Evolutionary conservation across 805 yeast genomes (phyloP).

Genomic region (Clavispora fructus): DNA sequence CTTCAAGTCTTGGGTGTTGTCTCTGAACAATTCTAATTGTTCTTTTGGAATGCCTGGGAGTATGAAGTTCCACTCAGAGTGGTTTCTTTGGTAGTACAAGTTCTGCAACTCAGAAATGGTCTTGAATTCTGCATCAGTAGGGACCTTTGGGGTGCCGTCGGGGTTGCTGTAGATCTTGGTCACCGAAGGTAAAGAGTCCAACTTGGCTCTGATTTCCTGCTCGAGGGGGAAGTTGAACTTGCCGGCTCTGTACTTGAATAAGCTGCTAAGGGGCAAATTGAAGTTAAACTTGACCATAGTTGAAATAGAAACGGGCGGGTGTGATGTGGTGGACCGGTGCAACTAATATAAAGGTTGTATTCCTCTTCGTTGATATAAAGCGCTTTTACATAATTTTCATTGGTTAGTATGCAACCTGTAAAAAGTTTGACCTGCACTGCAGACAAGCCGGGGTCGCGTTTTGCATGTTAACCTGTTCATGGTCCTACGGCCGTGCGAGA

Average conservation of each 20-base stretch:
- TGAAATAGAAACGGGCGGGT: constrained; percentile 1
- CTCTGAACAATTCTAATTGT: constrained; percentile 51
- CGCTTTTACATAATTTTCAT: constrained; percentile 7
- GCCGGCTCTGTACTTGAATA: constrained; percentile 33
- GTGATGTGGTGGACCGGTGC: constrained; percentile 1
- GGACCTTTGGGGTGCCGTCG: constrained; percentile 70
- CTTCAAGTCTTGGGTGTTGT: constrained; percentile 57
- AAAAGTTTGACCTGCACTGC: background rate
- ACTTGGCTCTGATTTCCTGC: constrained; percentile 54
- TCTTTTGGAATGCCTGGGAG: constrained; percentile 46
- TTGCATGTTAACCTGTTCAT: constrained; percentile 1
- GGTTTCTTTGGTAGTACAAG: constrained; percentile 51
- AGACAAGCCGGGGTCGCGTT: background rate
- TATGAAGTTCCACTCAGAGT: constrained; percentile 45
- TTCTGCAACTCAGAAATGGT: constrained; percentile 66
- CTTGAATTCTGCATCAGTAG: constrained; percentile 65
- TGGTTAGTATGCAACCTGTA: constrained; percentile 6
- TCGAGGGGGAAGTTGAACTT: constrained; percentile 47
- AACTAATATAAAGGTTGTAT: background rate
- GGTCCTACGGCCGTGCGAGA: no score
- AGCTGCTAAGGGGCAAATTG: constrained; percentile 35
- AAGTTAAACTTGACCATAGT: constrained; percentile 37
- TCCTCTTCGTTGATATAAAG: constrained; percentile 4
- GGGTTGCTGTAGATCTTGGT: constrained; percentile 65
- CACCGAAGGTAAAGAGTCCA: constrained; percentile 60